A percentile compares a stretch with the other conserved stretches of the same genome.
phyloP scores from a whole-genome alignment of 768 basidiomycete species.

The Hysterangium stoloniferum region DNA sequence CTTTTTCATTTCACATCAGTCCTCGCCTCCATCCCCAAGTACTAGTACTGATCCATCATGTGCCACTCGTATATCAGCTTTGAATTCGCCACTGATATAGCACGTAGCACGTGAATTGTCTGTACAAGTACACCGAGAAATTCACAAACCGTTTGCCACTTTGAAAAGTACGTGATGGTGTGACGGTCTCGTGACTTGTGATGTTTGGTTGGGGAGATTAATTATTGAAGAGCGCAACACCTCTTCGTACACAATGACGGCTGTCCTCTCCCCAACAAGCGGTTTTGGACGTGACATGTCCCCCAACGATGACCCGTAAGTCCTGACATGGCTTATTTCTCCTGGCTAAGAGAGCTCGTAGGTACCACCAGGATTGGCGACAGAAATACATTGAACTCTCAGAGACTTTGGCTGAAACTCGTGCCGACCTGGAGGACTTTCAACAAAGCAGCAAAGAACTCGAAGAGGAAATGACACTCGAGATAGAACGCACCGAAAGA shows the following conservation, averaged over 20 bases:
- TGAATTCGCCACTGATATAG: too few species aligned
- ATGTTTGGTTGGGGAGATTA: too few species aligned
- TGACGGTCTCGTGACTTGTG: too few species aligned
- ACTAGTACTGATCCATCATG: too few species aligned
- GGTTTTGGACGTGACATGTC: not conserved
- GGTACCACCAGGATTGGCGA: constrained; percentile 20
- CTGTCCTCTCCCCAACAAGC: constrained; percentile 6
- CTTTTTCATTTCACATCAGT: too few species aligned
- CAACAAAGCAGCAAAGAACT: constrained; percentile 83
- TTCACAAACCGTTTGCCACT: too few species aligned
- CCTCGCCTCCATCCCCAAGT: too few species aligned
- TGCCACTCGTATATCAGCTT: too few species aligned
- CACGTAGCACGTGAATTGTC: too few species aligned
- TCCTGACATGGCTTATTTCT: not conserved
- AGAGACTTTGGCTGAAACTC: constrained; percentile 78
- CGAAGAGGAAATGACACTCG: constrained; percentile 88
- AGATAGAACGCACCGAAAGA: constrained; percentile 82
- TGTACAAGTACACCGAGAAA: too few species aligned
- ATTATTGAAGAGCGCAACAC: too few species aligned
- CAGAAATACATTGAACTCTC: constrained; percentile 33
- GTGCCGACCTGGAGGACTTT: constrained; percentile 81
- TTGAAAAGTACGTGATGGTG: too few species aligned
- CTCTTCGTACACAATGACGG: constrained; percentile 3
- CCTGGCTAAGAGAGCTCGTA: not conserved
- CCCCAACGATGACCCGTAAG: constrained; percentile 7